Base-by-base conservation (phyloP, 805 yeast species). In the Jamesozyma rosinii region DNA sequence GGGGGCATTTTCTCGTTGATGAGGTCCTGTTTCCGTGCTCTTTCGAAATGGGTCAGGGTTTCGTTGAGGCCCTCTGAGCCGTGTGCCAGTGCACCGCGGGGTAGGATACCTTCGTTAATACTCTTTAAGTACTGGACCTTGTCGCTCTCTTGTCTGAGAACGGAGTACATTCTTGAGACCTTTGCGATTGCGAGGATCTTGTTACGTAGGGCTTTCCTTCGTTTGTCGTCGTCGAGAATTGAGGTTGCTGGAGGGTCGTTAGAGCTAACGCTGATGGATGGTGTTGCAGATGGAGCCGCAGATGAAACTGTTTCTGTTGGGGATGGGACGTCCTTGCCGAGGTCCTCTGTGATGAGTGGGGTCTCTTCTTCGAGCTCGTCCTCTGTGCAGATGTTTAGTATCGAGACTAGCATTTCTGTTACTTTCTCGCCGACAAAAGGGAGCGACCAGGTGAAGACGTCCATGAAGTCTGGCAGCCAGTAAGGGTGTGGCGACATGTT, bases 351-450 rank as follows among this genome's bases (percentile, higher is more conserved):
- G 5, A 72, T 74, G 22, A 78, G 54, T 21, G 79, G 76, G 0
- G 79, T 75, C 15, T 78, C 90, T 55, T 81, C 86, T 44, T 81
- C 90, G 45, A 90, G 72, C 63, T 90, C 98, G 58, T 90, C 96
- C 58, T 89, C 95, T 0, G 97, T 84, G 67, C 98, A 90, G 44
- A 92, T 85, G 63, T 90, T 90, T 60, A 92, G 72, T 33, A 90
- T 84, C 0, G 92, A 77, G 19, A 87, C 83, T 58, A 90, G 72
- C 83, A 90, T 89, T 60, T 92, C 97, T 13, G 95, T 85, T 43
- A 89, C 84, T 58, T 92, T 86, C 61, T 90, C 96, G 18, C 97
- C 97, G 20, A 92, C 97, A 68, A 92, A 90, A 6, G 97, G 98
- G 44, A 90, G 69, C 1, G 96, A 85, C 97, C 97, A 92, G 10